Evolutionary conservation across 2,329 filamentous ascomycete species (phyloP).

Genomic region (Stagonosporopsis tanaceti): DNA sequence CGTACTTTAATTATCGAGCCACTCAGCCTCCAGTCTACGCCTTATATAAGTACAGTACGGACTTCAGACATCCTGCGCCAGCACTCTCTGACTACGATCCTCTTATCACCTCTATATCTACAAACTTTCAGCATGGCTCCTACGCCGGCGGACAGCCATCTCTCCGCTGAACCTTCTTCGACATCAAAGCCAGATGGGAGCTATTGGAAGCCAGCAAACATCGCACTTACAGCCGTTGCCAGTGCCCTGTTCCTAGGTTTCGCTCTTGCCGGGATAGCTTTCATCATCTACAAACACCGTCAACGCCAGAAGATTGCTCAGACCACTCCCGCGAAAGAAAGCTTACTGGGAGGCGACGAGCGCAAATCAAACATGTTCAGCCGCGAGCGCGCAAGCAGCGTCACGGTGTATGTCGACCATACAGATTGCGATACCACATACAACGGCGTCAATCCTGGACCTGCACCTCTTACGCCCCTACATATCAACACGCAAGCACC

Average conservation of each 20-base stretch:
- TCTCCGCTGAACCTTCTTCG: slow-evolving; percentile 18
- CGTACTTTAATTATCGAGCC: slow-evolving; percentile 19
- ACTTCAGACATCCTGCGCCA: slow-evolving; percentile 1
- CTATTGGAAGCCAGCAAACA: slow-evolving; percentile 39
- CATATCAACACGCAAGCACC: slow-evolving; percentile 34
- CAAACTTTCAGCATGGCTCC: slow-evolving; percentile 33
- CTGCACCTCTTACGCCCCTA: slow-evolving; percentile 36
- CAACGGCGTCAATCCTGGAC: slow-evolving; percentile 35
- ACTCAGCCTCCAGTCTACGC: slow-evolving; percentile 16
- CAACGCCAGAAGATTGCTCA: slow-evolving; percentile 37
- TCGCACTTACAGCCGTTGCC: slow-evolving; percentile 38
- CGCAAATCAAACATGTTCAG: slow-evolving; percentile 46
- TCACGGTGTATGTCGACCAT: slow-evolving; percentile 41
- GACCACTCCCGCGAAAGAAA: slow-evolving; percentile 32
- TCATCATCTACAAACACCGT: slow-evolving; percentile 30
- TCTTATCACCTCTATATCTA: neutral
- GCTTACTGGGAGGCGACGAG: slow-evolving; percentile 41
- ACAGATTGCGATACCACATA: slow-evolving; percentile 26
- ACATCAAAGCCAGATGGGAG: slow-evolving; percentile 17
- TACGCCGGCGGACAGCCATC: slow-evolving; percentile 29
- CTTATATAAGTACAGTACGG: slow-evolving; percentile 10
- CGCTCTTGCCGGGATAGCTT: slow-evolving; percentile 29
- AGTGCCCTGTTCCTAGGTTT: slow-evolving; percentile 33
- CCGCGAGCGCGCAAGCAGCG: slow-evolving; percentile 36
- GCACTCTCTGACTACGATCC: neutral